These are phyloP conservation scores for Verticillium tricorpus DNA, from an alignment of 2,329 filamentous ascomycete species.

Conservation along the genomic window DNA sequence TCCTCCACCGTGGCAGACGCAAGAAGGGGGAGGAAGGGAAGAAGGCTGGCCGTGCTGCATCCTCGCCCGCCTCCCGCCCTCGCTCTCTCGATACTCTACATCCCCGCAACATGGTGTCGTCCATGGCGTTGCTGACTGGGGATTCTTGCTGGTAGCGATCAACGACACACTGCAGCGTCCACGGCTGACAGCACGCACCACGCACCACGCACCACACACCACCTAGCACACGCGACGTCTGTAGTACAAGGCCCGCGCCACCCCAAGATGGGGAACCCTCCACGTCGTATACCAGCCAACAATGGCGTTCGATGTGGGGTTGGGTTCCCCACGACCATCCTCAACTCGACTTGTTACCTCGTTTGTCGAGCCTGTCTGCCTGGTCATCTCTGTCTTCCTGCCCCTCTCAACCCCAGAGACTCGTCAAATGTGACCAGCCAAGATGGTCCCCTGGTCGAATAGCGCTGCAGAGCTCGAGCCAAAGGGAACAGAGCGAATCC, in stretches of 20 bases:
- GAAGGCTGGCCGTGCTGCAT: not conserved
- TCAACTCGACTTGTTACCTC: not conserved
- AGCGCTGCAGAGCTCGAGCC: not conserved
- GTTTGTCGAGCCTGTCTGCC: conserved; percentile 1
- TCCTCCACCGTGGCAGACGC: not conserved
- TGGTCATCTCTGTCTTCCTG: conserved; percentile 4
- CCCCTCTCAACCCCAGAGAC: conserved; percentile 1
- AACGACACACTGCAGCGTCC: not conserved
- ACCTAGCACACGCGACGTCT: not conserved
- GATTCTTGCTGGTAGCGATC: not conserved
- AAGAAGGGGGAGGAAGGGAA: not conserved
- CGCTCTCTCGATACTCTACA: not conserved
- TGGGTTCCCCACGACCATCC: not conserved
- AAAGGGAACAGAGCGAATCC: not conserved
- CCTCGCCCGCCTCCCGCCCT: no score
- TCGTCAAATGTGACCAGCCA: not conserved
- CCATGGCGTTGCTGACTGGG: not conserved
- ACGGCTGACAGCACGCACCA: not conserved
- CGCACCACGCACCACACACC: not conserved
- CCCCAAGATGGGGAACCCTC: conserved; percentile 7
- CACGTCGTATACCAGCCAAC: conserved; percentile 13
- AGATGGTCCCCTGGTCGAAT: not conserved
- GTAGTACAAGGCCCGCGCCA: conserved; percentile 7
- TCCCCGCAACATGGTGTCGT: no score
- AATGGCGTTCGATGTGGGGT: conserved; percentile 4